Base-by-base conservation (phyloP, 306 rosid species). In the Cucurbita ficifolia region DNA sequence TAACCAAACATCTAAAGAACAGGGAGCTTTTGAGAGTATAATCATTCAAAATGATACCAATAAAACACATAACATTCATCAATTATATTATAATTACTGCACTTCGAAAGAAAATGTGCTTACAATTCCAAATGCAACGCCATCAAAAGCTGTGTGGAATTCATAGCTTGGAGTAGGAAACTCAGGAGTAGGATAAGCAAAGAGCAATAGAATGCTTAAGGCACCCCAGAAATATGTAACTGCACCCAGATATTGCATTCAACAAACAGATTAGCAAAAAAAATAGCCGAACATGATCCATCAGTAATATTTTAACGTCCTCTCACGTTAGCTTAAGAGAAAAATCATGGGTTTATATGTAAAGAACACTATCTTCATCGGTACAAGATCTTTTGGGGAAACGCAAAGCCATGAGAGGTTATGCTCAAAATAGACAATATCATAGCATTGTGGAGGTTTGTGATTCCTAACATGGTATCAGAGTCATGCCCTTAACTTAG, bases 171-270 rank as follows among this genome's bases (percentile, higher is more conserved):
- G 99, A 74, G 97, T 95, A 50, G 96, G 97, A 43, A 86, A 64
- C 82, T 95, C 99, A 5, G 97, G 99, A 55, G 97, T 89, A 56
- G 99, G 99, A 86, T 95, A 95, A 83, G 99, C 99, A 79, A 95
- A 95, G 79, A 95, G 92, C 86, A 95, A 72, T 59, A 95, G 64
- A 84, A 91, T 78, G 90, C 97, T 95, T 55, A 95, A 77, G 72
- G 83, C 87, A 13, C 83, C 86, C 96, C 99, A 91, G 59, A 88
- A 95, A 51, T 87, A 75, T 64, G 88, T 79, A 45, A 95, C 99
- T 95, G 88, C 88, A 87, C 70, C 70, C 53, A 78, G 38, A 83
- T 73, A 77, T 71, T 76, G 53, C 14, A 33, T 19, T 45, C 76
- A 36, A 46, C 65, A 70, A 82, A 60, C 38, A 73, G 10, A 36